Base-by-base conservation (phyloP, 768 basidiomycete genomes). In the Hysterangium stoloniferum region DNA sequence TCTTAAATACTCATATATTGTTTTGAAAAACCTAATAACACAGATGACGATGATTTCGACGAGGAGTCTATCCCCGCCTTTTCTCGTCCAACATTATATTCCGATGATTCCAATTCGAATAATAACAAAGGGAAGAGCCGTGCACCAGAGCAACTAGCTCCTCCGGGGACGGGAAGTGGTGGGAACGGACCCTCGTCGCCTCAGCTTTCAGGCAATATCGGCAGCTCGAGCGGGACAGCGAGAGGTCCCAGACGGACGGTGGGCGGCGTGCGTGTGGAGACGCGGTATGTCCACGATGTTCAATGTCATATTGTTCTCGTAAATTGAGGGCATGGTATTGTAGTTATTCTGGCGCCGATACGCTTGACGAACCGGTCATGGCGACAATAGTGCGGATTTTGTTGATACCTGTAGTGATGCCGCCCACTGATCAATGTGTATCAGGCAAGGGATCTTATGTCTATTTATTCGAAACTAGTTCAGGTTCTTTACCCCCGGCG, bases 401-500 rank as follows among this genome's bases (percentile, higher is more conserved):
- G 25, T 15, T 19, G 38, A 2, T 46, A 44, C 35, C 15, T 6
- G 28, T 5, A 13, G 12, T n/a, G 20, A 36, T 19, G 9, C 32
- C 28, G 4, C 31, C 8, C 44, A 4, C 20, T 47, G 22, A 7
- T 38, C 35, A 49, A 27, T 37, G 32, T 51, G 28, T 6, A 17
- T n/a, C 57, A 97, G 94, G 80, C 80, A 60, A 83, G 94, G 37
- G 94, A 98, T 63, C 69, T 96, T 20, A 60, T 83, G 13, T 96
- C 94, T 1, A 93, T 98, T 55, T 94, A 94, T 62, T 74, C 82
- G 24, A 98, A 98, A 66, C 75, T 97, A 2, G 73, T 95, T 1
- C 95, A 97, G 69, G 95, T 98, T 6, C 71, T 98, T 31, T 94
- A 93, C 58, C 95, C 95, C 7, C 80, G 70, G 6, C 67, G 86